Evolutionary conservation across 805 yeast genomes (phyloP).

Genomic region (Cephaloascus albidus): DNA sequence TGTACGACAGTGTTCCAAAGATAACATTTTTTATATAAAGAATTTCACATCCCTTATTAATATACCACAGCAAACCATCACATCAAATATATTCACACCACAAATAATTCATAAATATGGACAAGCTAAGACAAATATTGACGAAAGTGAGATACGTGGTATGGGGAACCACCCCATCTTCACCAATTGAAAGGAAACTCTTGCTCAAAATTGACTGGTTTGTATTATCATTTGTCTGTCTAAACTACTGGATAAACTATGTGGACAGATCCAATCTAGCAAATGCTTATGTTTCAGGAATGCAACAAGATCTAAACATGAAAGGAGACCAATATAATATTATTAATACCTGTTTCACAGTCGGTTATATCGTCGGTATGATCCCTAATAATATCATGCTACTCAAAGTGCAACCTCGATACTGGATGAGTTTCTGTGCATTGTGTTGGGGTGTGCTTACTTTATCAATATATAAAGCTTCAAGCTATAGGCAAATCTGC

Average conservation of each 20-base stretch:
- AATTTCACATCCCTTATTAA: no score
- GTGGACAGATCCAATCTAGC: slow-evolving; percentile 47
- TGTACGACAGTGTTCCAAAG: no score
- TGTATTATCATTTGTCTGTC: slow-evolving; percentile 20
- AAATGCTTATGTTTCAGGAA: slow-evolving; percentile 60
- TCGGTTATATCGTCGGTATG: slow-evolving; percentile 55
- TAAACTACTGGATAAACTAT: slow-evolving; percentile 41
- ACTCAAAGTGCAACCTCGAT: slow-evolving; percentile 42
- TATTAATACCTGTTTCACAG: slow-evolving; percentile 45
- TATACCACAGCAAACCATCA: no score
- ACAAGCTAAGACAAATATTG: no score
- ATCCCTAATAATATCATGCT: slow-evolving; percentile 51
- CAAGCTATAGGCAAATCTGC: slow-evolving; percentile 38
- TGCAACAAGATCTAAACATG: slow-evolving; percentile 47
- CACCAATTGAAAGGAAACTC: slow-evolving; percentile 19
- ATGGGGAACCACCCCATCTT: no score
- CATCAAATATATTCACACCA: no score
- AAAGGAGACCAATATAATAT: slow-evolving; percentile 39
- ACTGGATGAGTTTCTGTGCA: slow-evolving; percentile 46
- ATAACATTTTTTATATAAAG: no score
- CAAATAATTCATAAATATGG: no score
- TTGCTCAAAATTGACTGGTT: slow-evolving; percentile 29
- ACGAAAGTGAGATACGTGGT: no score
- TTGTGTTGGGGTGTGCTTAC: slow-evolving; percentile 50
- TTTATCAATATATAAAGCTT: slow-evolving; percentile 38